Percentiles rank a stretch among this genome's conserved stretches.
These are phyloP conservation scores for Sporothrix globosa DNA, from an alignment of 2,329 filamentous ascomycete genomes.

Conservation along the genomic window DNA sequence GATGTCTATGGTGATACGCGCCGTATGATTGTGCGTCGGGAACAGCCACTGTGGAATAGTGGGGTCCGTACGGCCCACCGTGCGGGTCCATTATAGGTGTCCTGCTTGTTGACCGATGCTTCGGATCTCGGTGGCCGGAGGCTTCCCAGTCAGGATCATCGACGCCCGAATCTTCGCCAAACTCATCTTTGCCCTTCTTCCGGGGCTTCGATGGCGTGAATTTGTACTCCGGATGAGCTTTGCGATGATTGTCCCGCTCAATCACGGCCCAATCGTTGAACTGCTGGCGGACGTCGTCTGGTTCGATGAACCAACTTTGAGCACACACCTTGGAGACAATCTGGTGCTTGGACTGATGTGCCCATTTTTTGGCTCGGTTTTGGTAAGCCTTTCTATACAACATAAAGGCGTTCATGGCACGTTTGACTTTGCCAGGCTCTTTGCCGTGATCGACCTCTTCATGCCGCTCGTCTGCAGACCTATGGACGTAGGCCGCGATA, in stretches of 20 bases:
- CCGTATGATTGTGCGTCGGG: constrained; percentile 30
- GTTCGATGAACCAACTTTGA: constrained; percentile 81
- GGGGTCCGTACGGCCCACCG: constrained; percentile 31
- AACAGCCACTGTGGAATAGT: constrained; percentile 34
- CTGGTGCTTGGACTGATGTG: constrained; percentile 88
- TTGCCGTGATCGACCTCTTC: constrained; percentile 71
- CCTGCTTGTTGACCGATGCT: constrained; percentile 41
- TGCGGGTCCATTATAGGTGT: constrained; percentile 42
- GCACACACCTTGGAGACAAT: constrained; percentile 87
- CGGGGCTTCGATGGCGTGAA: constrained; percentile 80
- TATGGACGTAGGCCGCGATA: constrained; percentile 78
- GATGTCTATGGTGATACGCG: constrained; percentile 37
- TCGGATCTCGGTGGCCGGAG: constrained; percentile 38
- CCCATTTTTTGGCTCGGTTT: constrained; percentile 79
- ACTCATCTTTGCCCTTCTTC: constrained; percentile 46
- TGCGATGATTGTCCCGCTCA: constrained; percentile 81
- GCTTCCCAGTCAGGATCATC: constrained; percentile 47
- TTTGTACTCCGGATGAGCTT: constrained; percentile 88
- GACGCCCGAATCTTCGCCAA: constrained; percentile 50
- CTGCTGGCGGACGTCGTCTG: constrained; percentile 68
- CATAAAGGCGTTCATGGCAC: constrained; percentile 98
- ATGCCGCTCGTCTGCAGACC: constrained; percentile 66
- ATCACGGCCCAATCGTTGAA: constrained; percentile 79
- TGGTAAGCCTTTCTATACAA: constrained; percentile 93
- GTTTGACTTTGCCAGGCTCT: constrained; percentile 74